Evolutionary conservation across 2,329 filamentous ascomycete genomes (phyloP).

Genomic region (Penicillium sp.): DNA sequence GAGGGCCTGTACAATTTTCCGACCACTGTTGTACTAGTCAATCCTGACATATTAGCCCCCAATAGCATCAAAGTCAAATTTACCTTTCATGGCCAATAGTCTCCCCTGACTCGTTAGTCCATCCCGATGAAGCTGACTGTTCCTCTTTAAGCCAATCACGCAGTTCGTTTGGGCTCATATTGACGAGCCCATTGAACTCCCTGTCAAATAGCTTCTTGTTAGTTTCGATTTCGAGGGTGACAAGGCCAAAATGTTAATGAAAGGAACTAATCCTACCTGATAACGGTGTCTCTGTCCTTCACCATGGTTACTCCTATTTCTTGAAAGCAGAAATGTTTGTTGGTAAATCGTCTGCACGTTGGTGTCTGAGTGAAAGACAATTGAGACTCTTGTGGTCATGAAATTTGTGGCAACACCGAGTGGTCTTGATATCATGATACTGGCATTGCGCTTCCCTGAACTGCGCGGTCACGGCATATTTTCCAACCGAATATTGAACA

Average conservation of each 20-base stretch:
- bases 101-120: conserved; percentile 62
- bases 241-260: neutral
- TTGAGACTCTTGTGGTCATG: neutral
- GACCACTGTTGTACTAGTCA: conserved; percentile 48
- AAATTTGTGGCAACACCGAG: neutral
- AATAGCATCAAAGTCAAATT: neutral
- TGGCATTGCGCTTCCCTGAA: no score
- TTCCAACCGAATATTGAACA: neutral
- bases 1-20: conserved; percentile 64
- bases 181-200: conserved; percentile 67
- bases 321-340: neutral
- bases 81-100: conserved; percentile 63
- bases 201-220: conserved; percentile 35
- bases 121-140: conserved; percentile 61
- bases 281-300: conserved; percentile 54
- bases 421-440: neutral
- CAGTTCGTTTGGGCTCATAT: conserved; percentile 64
- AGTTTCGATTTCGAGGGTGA: neutral
- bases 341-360: neutral
- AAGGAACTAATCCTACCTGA: conserved; percentile 36
- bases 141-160: conserved; percentile 62
- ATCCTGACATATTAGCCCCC: neutral
- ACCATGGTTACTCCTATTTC: conserved; percentile 40
- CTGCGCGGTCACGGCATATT: neutral
- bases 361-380: no score